Percentiles rank a stretch among this genome's conserved stretches.
Evolutionary conservation across 352 stramenopile genomes (phyloP).

Genomic region (Phytophthora gonapodyides): DNA sequence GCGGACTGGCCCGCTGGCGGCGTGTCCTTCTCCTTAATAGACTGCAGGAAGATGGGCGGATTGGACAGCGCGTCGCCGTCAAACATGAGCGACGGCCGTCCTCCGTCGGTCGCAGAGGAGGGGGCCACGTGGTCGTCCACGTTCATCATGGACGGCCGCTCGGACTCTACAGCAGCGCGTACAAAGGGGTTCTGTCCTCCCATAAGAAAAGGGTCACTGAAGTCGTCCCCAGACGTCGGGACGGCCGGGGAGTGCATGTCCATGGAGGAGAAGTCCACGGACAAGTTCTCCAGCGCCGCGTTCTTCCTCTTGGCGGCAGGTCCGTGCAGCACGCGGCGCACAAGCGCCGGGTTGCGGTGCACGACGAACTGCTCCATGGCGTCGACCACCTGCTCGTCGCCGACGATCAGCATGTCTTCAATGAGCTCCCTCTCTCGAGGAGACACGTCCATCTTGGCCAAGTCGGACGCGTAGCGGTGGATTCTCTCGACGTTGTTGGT

Average conservation of each 20-base stretch:
- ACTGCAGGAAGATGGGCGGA: conserved; percentile 59
- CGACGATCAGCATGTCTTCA: conserved; percentile 71
- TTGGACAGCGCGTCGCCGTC: conserved; percentile 54
- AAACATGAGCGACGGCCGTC: conserved; percentile 65
- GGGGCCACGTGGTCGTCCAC: conserved; percentile 22
- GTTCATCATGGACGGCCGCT: conserved; percentile 28
- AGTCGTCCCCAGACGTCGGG: conserved; percentile 17
- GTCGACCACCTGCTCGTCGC: conserved; percentile 76
- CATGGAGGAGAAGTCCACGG: conserved; percentile 56
- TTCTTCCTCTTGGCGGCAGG: conserved; percentile 36
- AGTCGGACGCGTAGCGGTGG: conserved; percentile 64
- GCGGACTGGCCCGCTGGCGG: conserved; percentile 36
- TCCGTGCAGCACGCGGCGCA: conserved; percentile 57
- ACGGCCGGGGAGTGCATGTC: conserved; percentile 50
- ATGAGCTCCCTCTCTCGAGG: conserved; percentile 63
- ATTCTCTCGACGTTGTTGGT: conserved; percentile 71
- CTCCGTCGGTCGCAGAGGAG: conserved; percentile 8
- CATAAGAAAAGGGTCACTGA: conserved; percentile 54
- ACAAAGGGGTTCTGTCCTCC: conserved; percentile 50
- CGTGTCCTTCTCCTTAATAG: conserved; percentile 71
- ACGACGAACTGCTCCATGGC: conserved; percentile 80
- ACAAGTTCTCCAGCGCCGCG: conserved; percentile 54
- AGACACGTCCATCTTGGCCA: conserved; percentile 76
- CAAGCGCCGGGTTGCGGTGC: conserved; percentile 52
- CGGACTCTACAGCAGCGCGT: conserved; percentile 25